Base-by-base conservation (phyloP, 768 basidiomycete species). In the Mrakia hoshinonis region DNA sequence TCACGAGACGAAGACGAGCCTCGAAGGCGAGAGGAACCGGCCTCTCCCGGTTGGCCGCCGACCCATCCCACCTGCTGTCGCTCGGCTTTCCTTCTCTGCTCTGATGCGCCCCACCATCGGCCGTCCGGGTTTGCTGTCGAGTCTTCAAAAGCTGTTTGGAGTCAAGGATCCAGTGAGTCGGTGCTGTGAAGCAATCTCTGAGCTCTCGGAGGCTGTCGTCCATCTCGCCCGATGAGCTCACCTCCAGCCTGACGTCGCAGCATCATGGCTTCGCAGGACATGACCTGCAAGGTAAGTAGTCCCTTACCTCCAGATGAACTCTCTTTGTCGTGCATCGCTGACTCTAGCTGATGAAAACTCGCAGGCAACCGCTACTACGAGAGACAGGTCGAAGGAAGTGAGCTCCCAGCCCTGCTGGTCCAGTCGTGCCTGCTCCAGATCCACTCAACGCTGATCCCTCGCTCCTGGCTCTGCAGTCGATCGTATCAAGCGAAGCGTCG, bases 181-280 rank as follows among this genome's bases (percentile, higher is more conserved):
- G 7, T 43, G n/a, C n/a, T n/a, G n/a, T n/a, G n/a, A n/a, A n/a
- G n/a, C n/a, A n/a, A n/a, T n/a, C n/a, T n/a, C n/a, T n/a, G n/a
- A n/a, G n/a, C n/a, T n/a, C n/a, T n/a, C n/a, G n/a, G n/a, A 43
- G 43, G 7, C 43, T 15, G 43, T 43, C 9, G 31, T 29, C 58
- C 58, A 58, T 61, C 58, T 26, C 69, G 74, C 48, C 66, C 68
- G 86, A 87, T 22, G 77, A 91, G 58, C 34, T 38, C 34, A 61
- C 58, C 31, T 22, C 34, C 36, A 36, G 5, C 34, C 22, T 39
- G 4, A 31, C 55, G 6, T 20, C 58, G 31, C 15, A 61, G 58
- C 58, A 61, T 10, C 31, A 31, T n/a, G 58, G 58, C 1, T 61
- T 61, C 34, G 58, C 36, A 9, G 58, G 58, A 4, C 36, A 61